Conservation (phyloP, 164 flowering plant genomes). For the Euptelea pleiosperma region DNA sequence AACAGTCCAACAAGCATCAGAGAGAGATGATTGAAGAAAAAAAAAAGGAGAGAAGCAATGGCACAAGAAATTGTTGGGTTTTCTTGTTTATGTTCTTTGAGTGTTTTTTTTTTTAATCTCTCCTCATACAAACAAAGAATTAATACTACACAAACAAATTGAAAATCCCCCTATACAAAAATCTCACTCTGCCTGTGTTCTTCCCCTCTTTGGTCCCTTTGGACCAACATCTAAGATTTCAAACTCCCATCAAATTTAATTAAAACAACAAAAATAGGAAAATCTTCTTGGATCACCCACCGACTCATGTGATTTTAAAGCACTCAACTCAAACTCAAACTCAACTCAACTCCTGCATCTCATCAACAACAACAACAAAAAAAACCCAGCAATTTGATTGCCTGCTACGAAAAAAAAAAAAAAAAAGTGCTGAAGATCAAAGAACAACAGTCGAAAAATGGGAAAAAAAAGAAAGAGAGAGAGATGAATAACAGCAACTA, state of each 20-base stretch:
- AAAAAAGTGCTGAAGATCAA: neutral
- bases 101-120: too few species aligned
- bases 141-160: slow-evolving; percentile 19
- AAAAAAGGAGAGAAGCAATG: neutral
- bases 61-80: neutral
- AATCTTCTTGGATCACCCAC: neutral
- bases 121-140: slow-evolving; percentile 22
- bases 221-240: slow-evolving; percentile 14
- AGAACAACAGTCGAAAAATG: neutral
- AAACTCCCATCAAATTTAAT: neutral
- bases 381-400: too few species aligned
- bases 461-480: neutral
- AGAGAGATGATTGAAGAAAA: too few species aligned
- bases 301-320: slow-evolving; percentile 7
- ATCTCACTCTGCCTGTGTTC: slow-evolving; percentile 6
- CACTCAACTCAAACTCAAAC: too few species aligned
- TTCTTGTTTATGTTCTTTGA: too few species aligned
- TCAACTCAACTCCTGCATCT: slow-evolving; percentile 13
- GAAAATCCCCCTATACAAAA: slow-evolving; percentile 30
- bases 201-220: slow-evolving; percentile 15
- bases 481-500: neutral
- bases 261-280: neutral
- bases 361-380: slow-evolving; percentile 11
- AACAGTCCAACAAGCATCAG: too few species aligned
- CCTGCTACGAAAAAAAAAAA: neutral